phyloP scores from a whole-genome alignment of 805 yeast species.

The Candida chauliodis region DNA sequence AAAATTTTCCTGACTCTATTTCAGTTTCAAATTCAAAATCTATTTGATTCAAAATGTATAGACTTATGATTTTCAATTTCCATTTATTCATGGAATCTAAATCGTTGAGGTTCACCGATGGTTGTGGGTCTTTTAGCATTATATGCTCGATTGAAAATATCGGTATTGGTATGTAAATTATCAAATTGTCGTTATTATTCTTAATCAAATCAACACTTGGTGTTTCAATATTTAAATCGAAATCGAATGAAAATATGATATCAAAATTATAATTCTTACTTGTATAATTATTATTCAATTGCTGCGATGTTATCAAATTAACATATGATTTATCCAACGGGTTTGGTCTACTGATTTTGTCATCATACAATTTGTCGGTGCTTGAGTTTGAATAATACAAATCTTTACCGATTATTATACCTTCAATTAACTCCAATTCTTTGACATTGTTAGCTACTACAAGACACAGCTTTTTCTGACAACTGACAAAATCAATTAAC shows the following conservation, averaged over 20 bases:
- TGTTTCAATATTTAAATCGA: slow-evolving; percentile 25
- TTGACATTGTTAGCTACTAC: slow-evolving; percentile 60
- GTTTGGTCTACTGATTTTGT: slow-evolving; percentile 14
- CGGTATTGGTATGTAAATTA: slow-evolving; percentile 35
- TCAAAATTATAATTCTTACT: slow-evolving; percentile 19
- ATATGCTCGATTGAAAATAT: slow-evolving; percentile 33
- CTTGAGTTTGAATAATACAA: slow-evolving; percentile 65
- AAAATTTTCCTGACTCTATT: slow-evolving; percentile 15
- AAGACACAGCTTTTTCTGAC: slow-evolving; percentile 22
- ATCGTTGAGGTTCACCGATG: slow-evolving; percentile 15
- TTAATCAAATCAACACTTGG: slow-evolving; percentile 37
- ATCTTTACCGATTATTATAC: slow-evolving; percentile 68
- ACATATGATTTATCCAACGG: slow-evolving; percentile 17
- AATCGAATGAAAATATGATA: slow-evolving; percentile 36
- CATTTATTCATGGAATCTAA: slow-evolving; percentile 25
- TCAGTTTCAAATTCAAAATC: slow-evolving; percentile 15
- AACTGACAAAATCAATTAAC: slow-evolving; percentile 36
- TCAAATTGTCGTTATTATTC: slow-evolving; percentile 15
- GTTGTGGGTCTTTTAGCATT: slow-evolving; percentile 18
- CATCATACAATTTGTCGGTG: slow-evolving; percentile 56
- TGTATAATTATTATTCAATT: slow-evolving; percentile 30
- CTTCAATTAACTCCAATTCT: slow-evolving; percentile 77
- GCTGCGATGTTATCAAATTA: slow-evolving; percentile 29
- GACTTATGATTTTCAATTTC: slow-evolving; percentile 27
- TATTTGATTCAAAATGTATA: slow-evolving; percentile 27